phyloP scores from a whole-genome alignment of 352 stramenopile genomes.

The Elongisporangium senticosum region DNA sequence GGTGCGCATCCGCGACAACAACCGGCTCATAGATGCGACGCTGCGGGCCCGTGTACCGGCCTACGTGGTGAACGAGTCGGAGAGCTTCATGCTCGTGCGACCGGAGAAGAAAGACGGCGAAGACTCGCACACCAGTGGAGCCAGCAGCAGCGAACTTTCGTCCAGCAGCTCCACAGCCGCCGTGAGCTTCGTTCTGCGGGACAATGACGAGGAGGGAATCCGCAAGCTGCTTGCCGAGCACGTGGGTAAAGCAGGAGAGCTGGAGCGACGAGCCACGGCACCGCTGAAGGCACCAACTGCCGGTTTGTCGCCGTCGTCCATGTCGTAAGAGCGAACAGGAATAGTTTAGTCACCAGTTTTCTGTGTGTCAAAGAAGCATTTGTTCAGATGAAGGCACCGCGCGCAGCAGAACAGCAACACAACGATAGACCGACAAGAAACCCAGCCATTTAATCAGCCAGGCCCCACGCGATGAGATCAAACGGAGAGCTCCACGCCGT shows the following conservation, averaged over 20 bases:
- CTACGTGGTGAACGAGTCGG: constrained; percentile 61
- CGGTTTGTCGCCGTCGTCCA: not conserved
- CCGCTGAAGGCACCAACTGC: not conserved
- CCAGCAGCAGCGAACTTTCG: constrained; percentile 1
- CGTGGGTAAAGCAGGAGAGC: not conserved
- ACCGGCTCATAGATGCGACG: constrained; percentile 70
- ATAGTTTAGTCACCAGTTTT: not conserved
- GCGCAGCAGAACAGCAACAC: not conserved
- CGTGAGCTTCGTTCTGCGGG: constrained; percentile 32
- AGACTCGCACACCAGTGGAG: constrained; percentile 3
- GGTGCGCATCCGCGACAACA: constrained; percentile 78
- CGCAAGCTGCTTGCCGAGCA: constrained; percentile 17
- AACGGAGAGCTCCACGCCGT: not conserved
- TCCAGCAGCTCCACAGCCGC: not conserved
- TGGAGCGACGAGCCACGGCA: not conserved
- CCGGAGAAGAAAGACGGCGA: constrained; percentile 32
- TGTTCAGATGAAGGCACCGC: not conserved
- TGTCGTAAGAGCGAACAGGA: not conserved
- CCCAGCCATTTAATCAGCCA: not conserved
- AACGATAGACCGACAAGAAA: not conserved
- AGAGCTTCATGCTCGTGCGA: constrained; percentile 66
- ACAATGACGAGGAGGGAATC: constrained; percentile 34
- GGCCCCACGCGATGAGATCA: no score
- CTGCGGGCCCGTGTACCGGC: constrained; percentile 57
- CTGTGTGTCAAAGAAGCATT: not conserved